These are phyloP conservation scores for Bryoerythrophyllum caledonicum DNA, from an alignment of 225 moss, liverwort and hornwort genomes.

Conservation along the genomic window DNA sequence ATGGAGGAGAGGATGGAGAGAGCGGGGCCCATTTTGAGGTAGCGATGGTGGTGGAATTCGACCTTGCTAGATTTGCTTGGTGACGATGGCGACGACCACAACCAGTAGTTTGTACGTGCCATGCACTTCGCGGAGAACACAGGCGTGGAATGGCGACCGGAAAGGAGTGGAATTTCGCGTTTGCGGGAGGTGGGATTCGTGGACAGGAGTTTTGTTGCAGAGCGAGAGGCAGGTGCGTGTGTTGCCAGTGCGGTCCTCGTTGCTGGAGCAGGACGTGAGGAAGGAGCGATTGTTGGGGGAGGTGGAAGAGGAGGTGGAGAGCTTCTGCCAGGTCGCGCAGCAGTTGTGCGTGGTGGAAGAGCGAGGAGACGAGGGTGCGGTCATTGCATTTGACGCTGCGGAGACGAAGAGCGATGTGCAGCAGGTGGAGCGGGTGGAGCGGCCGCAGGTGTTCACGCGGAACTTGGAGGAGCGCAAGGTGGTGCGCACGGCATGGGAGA, in stretches of 20 bases:
- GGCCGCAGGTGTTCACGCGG: slow-evolving; percentile 22
- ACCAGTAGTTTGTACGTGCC: slow-evolving; percentile 34
- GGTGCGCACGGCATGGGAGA: slow-evolving; percentile 95
- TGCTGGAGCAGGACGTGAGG: slow-evolving; percentile 31
- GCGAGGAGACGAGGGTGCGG: background rate
- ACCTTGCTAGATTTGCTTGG: slow-evolving; percentile 3
- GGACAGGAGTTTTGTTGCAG: background rate
- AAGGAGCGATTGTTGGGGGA: slow-evolving; percentile 26
- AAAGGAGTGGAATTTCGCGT: slow-evolving; percentile 18
- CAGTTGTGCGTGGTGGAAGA: slow-evolving; percentile 20
- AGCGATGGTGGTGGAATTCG: slow-evolving; percentile 30
- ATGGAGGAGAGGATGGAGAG: slow-evolving; percentile 15
- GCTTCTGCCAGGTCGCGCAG: slow-evolving; percentile 6
- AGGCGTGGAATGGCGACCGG: slow-evolving; percentile 1
- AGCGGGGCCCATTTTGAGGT: background rate
- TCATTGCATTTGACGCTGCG: slow-evolving; percentile 9
- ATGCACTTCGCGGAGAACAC: background rate
- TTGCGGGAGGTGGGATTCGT: background rate
- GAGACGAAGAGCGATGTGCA: background rate
- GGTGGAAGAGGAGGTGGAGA: background rate
- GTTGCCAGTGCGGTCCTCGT: slow-evolving; percentile 20
- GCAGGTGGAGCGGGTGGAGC: background rate
- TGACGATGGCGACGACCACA: slow-evolving; percentile 41
- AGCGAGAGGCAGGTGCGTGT: background rate
- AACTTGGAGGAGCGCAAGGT: slow-evolving; percentile 78